Percentiles rank a stretch among this genome's conserved stretches.
Evolutionary conservation across 2,329 filamentous ascomycete species (phyloP).

Genomic region (Berkeleyomyces rouxiae): DNA sequence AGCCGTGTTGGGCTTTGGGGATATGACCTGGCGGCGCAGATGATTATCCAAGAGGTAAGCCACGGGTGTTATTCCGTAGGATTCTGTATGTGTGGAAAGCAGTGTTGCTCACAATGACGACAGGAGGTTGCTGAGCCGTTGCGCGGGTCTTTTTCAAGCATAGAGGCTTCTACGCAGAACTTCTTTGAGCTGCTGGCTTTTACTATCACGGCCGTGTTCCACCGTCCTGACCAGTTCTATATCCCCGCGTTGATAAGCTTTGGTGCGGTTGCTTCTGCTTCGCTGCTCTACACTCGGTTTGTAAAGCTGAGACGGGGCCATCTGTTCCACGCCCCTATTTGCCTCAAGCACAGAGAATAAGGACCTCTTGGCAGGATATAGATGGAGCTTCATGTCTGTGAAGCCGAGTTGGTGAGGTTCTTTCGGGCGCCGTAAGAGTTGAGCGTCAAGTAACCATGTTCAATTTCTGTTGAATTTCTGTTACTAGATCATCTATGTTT

Average conservation of each 20-base stretch:
- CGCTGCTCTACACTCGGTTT: conserved; percentile 20
- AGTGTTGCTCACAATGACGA: not conserved
- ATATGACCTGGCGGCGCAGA: conserved; percentile 43
- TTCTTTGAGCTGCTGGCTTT: conserved; percentile 54
- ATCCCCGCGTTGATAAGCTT: conserved; percentile 45
- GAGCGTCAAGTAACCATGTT: too few species aligned
- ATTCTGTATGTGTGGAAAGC: not conserved
- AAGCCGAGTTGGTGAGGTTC: too few species aligned
- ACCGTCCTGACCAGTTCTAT: conserved; percentile 44
- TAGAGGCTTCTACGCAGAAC: conserved; percentile 53
- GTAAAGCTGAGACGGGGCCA: conserved; percentile 21
- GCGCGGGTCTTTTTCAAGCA: conserved; percentile 52
- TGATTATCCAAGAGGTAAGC: conserved; percentile 42
- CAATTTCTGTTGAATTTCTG: too few species aligned
- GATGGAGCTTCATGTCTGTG: too few species aligned
- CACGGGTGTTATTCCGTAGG: not conserved
- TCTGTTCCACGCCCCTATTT: conserved; percentile 19
- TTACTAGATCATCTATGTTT: too few species aligned
- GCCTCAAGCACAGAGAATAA: conserved; percentile 2
- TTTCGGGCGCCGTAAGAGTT: too few species aligned
- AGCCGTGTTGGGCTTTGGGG: conserved; percentile 46
- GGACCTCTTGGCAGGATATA: too few species aligned
- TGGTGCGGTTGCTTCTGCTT: conserved; percentile 27
- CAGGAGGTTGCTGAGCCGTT: conserved; percentile 36
- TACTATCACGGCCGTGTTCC: conserved; percentile 46